Evolutionary conservation across 2,329 filamentous ascomycete species (phyloP).

Genomic region (Dothideomycetidae sp.): DNA sequence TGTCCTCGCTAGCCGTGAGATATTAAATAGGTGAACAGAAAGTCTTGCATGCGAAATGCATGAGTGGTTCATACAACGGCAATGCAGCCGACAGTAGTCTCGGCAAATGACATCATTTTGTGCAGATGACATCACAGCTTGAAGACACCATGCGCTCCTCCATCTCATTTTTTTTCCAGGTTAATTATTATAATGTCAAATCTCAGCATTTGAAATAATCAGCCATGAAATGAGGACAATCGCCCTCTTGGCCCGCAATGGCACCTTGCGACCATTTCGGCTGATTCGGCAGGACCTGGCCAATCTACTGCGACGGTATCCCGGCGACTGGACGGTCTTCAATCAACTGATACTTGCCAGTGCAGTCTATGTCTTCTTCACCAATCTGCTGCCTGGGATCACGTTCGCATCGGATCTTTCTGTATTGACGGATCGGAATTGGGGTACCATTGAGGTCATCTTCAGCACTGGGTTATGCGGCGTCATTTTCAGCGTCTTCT

Average conservation of each 20-base stretch:
- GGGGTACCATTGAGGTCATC: conserved; percentile 54
- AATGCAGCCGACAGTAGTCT: no score
- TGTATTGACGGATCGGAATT: conserved; percentile 45
- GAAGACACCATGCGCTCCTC: no score
- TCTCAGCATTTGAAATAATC: neutral
- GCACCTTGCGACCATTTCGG: conserved; percentile 19
- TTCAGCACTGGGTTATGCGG: conserved; percentile 52
- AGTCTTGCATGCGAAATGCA: no score
- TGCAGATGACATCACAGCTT: no score
- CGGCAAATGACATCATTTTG: no score
- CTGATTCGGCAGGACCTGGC: conserved; percentile 20
- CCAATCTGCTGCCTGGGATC: conserved; percentile 51
- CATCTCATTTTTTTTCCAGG: no score
- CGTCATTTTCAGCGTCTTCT: conserved; percentile 46
- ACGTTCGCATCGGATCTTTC: conserved; percentile 54
- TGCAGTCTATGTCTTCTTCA: conserved; percentile 53
- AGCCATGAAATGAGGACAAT: conserved; percentile 33
- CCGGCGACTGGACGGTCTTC: conserved; percentile 33
- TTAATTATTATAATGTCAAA: no score
- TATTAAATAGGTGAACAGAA: no score
- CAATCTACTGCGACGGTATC: conserved; percentile 20
- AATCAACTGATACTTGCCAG: conserved; percentile 51
- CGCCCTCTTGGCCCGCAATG: neutral
- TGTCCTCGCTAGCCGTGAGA: no score
- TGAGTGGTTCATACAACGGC: no score